Base-by-base conservation (phyloP, 75 land plant species). In the Cupressus sempervirens region DNA sequence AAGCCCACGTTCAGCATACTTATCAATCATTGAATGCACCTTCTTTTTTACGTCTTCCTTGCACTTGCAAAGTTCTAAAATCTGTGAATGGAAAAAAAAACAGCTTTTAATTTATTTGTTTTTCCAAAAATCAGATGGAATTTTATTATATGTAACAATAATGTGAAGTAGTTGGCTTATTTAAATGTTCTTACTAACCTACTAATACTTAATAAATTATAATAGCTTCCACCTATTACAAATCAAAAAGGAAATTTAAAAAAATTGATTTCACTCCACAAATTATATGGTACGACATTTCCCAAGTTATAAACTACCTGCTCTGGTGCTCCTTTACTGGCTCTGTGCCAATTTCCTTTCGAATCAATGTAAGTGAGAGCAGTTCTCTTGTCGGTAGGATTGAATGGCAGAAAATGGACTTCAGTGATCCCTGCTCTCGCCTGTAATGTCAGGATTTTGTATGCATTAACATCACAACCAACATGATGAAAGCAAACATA, bases 271-370 rank as follows among this genome's bases (percentile, higher is more conserved):
- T 26, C 67, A 23, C 23, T 20, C 1, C 26, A 23, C 67, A 62
- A 62, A 9, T 23, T 62, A 62, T 23, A 23, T 62, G 7, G 67
- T 1, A 62, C 29, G 7, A 62, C 23, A 23, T 23, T 4, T 62
- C 67, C 67, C 67, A 26, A 62, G n/a, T 62, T 20, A 7, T 62
- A 23, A 38, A 84, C 14, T 14, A 91, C 95, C 88, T 95, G 96
- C 84, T 96, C 98, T 12, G 98, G 98, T 40, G 98, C 98, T 83
- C 98, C 98, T 87, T 96, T 96, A 88, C 95, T 96, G 32, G 85
- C 45, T 34, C 98, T 85, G 81, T 93, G 89, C 98, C 98, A 96
- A 26, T 89, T 87, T 9, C 93, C 97, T 30, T 86, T 41, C 3
- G 87, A 36, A 67, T 94, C 98, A 82, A 90, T 86, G 89, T 94